Conservation (phyloP, 1,284 basidiomycete species). For the Ganoderma lingzhi region DNA sequence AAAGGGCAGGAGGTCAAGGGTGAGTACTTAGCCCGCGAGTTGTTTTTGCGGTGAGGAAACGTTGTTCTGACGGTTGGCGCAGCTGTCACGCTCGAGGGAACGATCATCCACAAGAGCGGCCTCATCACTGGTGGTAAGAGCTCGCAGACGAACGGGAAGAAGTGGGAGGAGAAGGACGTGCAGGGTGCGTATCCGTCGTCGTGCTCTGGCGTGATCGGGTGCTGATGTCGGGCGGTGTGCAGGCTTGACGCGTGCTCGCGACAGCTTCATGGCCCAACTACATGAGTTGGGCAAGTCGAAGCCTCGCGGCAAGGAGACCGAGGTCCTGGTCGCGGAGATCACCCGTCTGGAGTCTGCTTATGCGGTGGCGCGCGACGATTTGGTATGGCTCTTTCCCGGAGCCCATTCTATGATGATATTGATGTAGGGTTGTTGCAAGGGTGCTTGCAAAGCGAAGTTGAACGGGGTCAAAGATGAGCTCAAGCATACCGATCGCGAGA, state of each 20-base stretch:
- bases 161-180: slow-evolving; percentile 95
- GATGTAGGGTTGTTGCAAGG: slow-evolving; percentile 43
- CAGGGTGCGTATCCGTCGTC: slow-evolving; percentile 59
- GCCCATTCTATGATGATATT: background rate
- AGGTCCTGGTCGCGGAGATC: slow-evolving; percentile 80
- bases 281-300: slow-evolving; percentile 85
- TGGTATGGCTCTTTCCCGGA: slow-evolving; percentile 57
- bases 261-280: slow-evolving; percentile 82
- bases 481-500: slow-evolving; percentile 76
- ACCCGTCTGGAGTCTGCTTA: slow-evolving; percentile 81
- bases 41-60: background rate
- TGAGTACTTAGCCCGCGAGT: slow-evolving; percentile 43
- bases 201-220: background rate
- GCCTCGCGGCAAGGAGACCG: slow-evolving; percentile 85
- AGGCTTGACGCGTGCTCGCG: slow-evolving; percentile 80
- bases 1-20: slow-evolving; percentile 97
- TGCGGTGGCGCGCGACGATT: slow-evolving; percentile 81
- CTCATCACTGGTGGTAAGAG: slow-evolving; percentile 96
- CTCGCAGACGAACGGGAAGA: slow-evolving; percentile 73
- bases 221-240: background rate
- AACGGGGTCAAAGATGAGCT: slow-evolving; percentile 82
- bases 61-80: slow-evolving; percentile 15
- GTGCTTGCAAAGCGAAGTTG: slow-evolving; percentile 71
- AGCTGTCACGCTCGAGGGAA: slow-evolving; percentile 98
- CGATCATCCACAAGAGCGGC: slow-evolving; percentile 97